Evolutionary conservation across 2,329 filamentous ascomycete genomes (phyloP).

Genomic region (Blumeria hordei): DNA sequence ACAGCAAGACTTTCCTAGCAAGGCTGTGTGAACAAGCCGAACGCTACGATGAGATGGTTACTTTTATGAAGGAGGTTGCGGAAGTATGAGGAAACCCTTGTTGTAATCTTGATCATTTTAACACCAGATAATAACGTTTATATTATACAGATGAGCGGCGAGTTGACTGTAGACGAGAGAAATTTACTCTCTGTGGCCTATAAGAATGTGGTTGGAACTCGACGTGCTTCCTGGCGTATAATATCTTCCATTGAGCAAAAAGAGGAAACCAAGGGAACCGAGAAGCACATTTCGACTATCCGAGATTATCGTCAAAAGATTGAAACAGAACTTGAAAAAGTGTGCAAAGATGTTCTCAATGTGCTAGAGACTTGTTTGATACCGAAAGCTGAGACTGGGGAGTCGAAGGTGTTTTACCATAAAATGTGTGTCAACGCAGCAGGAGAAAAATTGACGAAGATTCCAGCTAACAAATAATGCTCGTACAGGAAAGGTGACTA

Average conservation of each 20-base stretch:
- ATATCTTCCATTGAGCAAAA: conserved; percentile 99
- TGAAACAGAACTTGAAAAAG: conserved; percentile 86
- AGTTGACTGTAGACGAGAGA: conserved; percentile 87
- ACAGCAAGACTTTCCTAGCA: conserved; percentile 97
- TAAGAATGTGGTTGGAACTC: conserved; percentile 98
- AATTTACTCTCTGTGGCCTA: conserved; percentile 97
- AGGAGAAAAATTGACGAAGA: no score
- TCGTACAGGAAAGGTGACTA: conserved; percentile 74
- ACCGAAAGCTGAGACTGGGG: conserved; percentile 83
- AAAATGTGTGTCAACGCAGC: conserved; percentile 56
- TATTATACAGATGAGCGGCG: conserved; percentile 30
- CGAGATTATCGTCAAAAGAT: conserved; percentile 97
- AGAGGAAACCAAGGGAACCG: conserved; percentile 95
- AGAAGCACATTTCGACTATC: conserved; percentile 85
- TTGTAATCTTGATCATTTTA: conserved; percentile 7
- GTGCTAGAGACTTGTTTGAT: conserved; percentile 86
- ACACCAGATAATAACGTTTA: background rate
- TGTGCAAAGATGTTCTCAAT: conserved; percentile 93
- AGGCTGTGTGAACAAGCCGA: conserved; percentile 99
- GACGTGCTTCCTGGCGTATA: conserved; percentile 97
- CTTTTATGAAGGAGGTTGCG: conserved; percentile 99
- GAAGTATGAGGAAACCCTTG: conserved; percentile 31
- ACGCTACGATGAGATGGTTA: conserved; percentile 81
- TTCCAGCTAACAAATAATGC: background rate
- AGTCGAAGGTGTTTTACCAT: conserved; percentile 99